Base-by-base conservation (phyloP, 768 basidiomycete genomes). In the Cystofilobasidium macerans region DNA sequence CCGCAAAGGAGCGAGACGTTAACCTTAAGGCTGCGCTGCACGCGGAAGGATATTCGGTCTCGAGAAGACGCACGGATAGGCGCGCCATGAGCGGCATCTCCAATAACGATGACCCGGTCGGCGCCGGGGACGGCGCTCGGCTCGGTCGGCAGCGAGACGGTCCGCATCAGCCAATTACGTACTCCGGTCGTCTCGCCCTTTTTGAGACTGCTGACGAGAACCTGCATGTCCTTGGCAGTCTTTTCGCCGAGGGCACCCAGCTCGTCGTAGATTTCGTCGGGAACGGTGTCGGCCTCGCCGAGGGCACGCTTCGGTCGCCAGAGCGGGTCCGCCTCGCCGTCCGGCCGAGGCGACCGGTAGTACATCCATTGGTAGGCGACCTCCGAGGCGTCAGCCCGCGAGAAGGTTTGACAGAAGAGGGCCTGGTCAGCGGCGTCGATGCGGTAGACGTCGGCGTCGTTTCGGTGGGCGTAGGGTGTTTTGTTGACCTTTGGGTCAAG, bases 31-130 rank as follows among this genome's bases (percentile, higher is more conserved):
- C n/a, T n/a, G n/a, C n/a, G 22, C 48, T 42, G 42, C 16, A 8
- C 7, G 5, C 42, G 13, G 13, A 20, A 42, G 9, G n/a, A n/a
- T n/a, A n/a, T n/a, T 40, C 9, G 38, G 38, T 8, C 38, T 9
- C 38, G 24, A 22, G 22, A 28, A 24, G 33, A 65, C 64, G 32
- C 6, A 65, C 64, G 45, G 28, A 67, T 67, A 13, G 65, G 65
- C 33, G 53, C 32, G 30, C 58, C 65, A 20, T 67, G 65, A 0
- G 65, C 65, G 1, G 60, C 60, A 20, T 67, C 65, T 32, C 65
- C 65, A 18, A 61, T 51, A 24, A 67, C 22, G 53, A 67, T 56
- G 3, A 67, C 65, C 33, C 53, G 53, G 28, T 67, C 60, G 7
- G 58, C 65, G 2, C 65, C 65, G 0, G 14, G n/a, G 3, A 47